Evolutionary conservation across 306 rosid species (phyloP).

Genomic region (Carpinus fangiana): DNA sequence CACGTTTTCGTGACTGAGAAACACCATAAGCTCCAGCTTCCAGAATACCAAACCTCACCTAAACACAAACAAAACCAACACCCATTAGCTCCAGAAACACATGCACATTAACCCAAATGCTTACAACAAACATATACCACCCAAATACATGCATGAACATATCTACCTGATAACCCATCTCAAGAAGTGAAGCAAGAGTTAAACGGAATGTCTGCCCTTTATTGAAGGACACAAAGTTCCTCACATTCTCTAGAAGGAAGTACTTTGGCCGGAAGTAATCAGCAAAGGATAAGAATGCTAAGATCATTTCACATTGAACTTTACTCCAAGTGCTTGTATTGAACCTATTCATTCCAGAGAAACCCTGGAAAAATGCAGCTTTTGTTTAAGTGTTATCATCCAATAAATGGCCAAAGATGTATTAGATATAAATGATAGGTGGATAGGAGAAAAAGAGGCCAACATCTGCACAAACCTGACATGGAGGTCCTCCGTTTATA

Average conservation of each 20-base stretch:
- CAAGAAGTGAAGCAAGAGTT: conserved; percentile 90
- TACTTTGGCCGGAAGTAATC: conserved; percentile 96
- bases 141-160: background rate
- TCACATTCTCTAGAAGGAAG: conserved; percentile 92
- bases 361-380: conserved; percentile 53
- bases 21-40: conserved; percentile 98
- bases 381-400: background rate
- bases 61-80: conserved; percentile 26
- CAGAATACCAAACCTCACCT: conserved; percentile 95
- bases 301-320: conserved; percentile 97
- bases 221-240: conserved; percentile 87
- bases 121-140: background rate
- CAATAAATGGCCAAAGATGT: background rate
- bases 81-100: conserved; percentile 4
- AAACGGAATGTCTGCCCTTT: conserved; percentile 94
- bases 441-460: conserved; percentile 8
- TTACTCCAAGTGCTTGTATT: conserved; percentile 93
- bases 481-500: conserved; percentile 98
- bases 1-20: conserved; percentile 94
- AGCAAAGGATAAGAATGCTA: conserved; percentile 92
- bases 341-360: conserved; percentile 98
- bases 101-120: conserved; percentile 2
- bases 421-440: background rate
- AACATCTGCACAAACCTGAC: conserved; percentile 59
- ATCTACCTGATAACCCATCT: conserved; percentile 96